Conservation (phyloP, 2,329 filamentous ascomycete species). For the Hymenotorrendiella dingleyae region DNA sequence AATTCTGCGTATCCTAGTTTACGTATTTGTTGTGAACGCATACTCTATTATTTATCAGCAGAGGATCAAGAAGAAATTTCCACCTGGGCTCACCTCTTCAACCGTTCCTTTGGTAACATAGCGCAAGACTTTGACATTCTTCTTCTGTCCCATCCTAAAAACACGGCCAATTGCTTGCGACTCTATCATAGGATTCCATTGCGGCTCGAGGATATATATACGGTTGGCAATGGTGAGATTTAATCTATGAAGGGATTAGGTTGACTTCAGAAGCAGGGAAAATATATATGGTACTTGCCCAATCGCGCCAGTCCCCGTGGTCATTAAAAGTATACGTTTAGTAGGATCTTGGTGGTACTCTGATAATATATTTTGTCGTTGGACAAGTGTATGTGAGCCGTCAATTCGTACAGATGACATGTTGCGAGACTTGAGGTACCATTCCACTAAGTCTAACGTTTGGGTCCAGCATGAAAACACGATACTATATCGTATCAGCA, state of each 20-base stretch:
- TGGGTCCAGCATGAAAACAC: constrained; percentile 18
- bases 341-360: constrained; percentile 9
- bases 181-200: constrained; percentile 30
- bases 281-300: constrained; percentile 16
- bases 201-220: constrained; percentile 27
- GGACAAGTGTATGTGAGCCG: neutral
- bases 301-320: constrained; percentile 15
- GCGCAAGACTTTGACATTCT: constrained; percentile 20
- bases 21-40: neutral
- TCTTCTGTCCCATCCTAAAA: constrained; percentile 22
- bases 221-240: constrained; percentile 23
- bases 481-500: constrained; percentile 37
- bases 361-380: neutral
- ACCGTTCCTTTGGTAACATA: constrained; percentile 27
- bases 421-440: constrained; percentile 22
- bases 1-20: too few relatives aligned
- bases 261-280: neutral
- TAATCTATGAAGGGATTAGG: constrained; percentile 1
- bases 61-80: neutral
- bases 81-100: constrained; percentile 14
- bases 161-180: constrained; percentile 24
- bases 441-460: constrained; percentile 27
- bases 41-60: neutral
- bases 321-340: constrained; percentile 45
- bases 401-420: neutral